phyloP scores from a whole-genome alignment of 2,329 filamentous ascomycete species.

The Zasmidium cellare region DNA sequence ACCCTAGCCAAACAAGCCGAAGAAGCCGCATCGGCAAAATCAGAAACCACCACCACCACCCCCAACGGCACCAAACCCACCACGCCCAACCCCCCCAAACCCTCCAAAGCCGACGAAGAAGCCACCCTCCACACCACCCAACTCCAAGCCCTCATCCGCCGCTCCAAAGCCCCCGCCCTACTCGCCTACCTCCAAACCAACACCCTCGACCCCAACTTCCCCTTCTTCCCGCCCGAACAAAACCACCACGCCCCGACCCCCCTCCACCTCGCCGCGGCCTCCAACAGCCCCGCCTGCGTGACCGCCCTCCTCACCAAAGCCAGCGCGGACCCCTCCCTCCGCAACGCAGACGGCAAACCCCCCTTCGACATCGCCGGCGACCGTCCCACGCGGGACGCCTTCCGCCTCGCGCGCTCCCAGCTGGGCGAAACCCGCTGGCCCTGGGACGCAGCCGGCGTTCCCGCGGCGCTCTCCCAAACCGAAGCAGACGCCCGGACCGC shows the following conservation, averaged over 20 bases:
- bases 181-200: constrained; percentile 82
- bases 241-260: constrained; percentile 80
- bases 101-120: constrained; percentile 80
- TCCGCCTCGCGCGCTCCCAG: constrained; percentile 81
- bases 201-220: constrained; percentile 67
- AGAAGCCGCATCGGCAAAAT: constrained; percentile 44
- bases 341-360: constrained; percentile 76
- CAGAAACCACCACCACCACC: constrained; percentile 33
- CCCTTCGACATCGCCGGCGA: constrained; percentile 87
- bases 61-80: constrained; percentile 46
- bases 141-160: constrained; percentile 80
- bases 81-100: constrained; percentile 60
- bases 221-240: constrained; percentile 69
- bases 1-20: constrained; percentile 53
- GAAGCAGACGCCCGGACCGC: constrained; percentile 71
- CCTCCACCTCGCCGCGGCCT: constrained; percentile 80
- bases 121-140: constrained; percentile 83
- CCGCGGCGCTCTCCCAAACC: constrained; percentile 65
- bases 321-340: constrained; percentile 69
- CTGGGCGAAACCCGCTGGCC: constrained; percentile 75
- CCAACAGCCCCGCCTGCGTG: constrained; percentile 77
- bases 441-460: constrained; percentile 76
- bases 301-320: constrained; percentile 73
- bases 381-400: constrained; percentile 81
- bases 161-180: constrained; percentile 85